Base-by-base conservation (phyloP, 495 filamentous ascomycete species). In the Aspergillus wentii region DNA sequence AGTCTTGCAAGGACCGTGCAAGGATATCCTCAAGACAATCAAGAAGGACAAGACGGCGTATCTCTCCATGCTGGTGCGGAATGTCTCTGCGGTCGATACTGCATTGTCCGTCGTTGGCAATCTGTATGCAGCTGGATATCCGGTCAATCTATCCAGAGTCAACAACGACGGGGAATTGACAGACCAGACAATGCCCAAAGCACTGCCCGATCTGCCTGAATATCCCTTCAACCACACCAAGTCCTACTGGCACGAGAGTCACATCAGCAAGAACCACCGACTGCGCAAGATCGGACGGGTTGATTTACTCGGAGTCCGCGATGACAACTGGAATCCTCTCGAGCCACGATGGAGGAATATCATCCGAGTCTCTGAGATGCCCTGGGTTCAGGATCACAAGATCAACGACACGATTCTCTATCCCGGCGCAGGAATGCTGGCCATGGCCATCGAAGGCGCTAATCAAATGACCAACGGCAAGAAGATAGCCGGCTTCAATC, bases 1-100 rank as follows among this genome's bases (percentile, higher is more conserved):
- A 5, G 76, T 80, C 1, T 61, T 88, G 0, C 65, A 76, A 33
- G 57, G 57, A 1, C 72, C 75, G 0, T 52, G 71, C 9, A 60
- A 57, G 4, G n/a, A n/a, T n/a, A n/a, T n/a, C n/a, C n/a, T n/a
- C n/a, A n/a, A n/a, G n/a, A n/a, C n/a, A n/a, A n/a, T n/a, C n/a
- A n/a, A n/a, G n/a, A n/a, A n/a, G n/a, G n/a, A n/a, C n/a, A n/a
- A n/a, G n/a, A n/a, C n/a, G 17, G 37, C 54, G 13, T 64, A 54
- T 21, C 11, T 44, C 6, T 43, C 54, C 17, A 54, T 40, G 8
- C 16, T 64, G 22, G 44, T 50, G 18, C 40, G 61, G 3, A 54
- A 57, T 15, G 9, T 48, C 3, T 37, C 62, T 27, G 50, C 40
- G 1, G 37, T 52, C n/a, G n/a, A n/a, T n/a, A n/a, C n/a, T n/a